Evolutionary conservation across 495 filamentous ascomycete species (phyloP).

Genomic region (Hypoxylon subgilvum): DNA sequence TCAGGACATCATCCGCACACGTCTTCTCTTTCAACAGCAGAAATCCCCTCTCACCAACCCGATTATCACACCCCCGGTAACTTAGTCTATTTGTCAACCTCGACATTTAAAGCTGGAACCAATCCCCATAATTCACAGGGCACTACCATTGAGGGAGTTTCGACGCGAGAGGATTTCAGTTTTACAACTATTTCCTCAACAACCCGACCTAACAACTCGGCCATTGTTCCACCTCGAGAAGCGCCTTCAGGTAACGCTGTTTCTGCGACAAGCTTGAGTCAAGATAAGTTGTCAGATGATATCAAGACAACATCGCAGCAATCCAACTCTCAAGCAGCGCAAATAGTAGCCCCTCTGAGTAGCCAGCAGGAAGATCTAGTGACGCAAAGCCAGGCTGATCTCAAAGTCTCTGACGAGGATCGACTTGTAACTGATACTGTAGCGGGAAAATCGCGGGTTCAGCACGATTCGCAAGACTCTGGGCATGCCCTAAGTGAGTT

Average conservation of each 20-base stretch:
- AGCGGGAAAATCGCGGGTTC: background rate
- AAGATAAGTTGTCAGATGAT: constrained; percentile 6
- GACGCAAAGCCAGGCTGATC: constrained; percentile 29
- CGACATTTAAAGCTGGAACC: constrained; percentile 9
- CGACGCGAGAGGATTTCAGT: constrained; percentile 34
- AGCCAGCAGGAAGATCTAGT: constrained; percentile 27
- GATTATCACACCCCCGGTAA: constrained; percentile 8
- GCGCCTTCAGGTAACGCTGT: constrained; percentile 5
- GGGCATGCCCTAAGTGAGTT: constrained; percentile 34
- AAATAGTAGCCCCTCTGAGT: constrained; percentile 34
- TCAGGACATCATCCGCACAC: background rate
- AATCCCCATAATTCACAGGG: constrained; percentile 7
- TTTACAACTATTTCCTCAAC: constrained; percentile 9
- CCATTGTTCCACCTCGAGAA: constrained; percentile 11
- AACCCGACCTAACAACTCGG: constrained; percentile 1
- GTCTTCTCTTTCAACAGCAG: constrained; percentile 1
- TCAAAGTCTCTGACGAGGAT: constrained; percentile 31
- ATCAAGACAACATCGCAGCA: constrained; percentile 10
- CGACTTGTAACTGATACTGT: constrained; percentile 32
- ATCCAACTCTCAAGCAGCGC: constrained; percentile 39
- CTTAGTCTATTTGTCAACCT: background rate
- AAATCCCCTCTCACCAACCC: constrained; percentile 39
- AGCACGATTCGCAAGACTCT: constrained; percentile 13
- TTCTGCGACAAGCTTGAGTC: constrained; percentile 13
- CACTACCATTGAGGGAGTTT: constrained; percentile 15